These are phyloP conservation scores for Fragilaria crotonensis DNA, from an alignment of 108 stramenopile species.

Conservation along the genomic window DNA sequence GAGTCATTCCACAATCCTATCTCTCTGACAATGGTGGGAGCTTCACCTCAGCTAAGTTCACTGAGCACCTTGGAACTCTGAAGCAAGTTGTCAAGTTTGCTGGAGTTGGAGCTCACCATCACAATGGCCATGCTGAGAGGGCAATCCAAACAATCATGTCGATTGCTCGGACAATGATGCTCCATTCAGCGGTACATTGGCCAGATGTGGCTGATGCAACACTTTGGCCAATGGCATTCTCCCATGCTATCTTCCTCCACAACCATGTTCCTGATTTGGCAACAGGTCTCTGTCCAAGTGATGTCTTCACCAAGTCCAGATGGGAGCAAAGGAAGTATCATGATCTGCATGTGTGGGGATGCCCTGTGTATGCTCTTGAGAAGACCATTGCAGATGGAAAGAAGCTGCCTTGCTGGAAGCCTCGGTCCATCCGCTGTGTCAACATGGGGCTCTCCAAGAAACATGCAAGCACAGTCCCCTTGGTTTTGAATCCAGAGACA, in stretches of 20 bases:
- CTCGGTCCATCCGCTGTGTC: background rate
- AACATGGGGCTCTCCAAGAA: conserved; percentile 4
- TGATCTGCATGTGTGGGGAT: conserved; percentile 10
- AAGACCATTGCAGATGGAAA: conserved; percentile 12
- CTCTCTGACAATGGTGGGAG: too few relatives aligned
- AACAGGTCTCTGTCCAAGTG: background rate
- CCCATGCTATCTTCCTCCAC: conserved; percentile 1
- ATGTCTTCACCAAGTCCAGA: conserved; percentile 4
- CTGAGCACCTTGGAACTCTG: too few relatives aligned
- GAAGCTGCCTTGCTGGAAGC: conserved; percentile 14
- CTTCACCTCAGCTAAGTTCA: too few relatives aligned
- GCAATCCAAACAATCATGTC: conserved; percentile 6
- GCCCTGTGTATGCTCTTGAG: conserved; percentile 14
- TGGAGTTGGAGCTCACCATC: too few relatives aligned
- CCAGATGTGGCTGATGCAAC: conserved; percentile 1
- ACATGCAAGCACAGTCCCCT: too few relatives aligned
- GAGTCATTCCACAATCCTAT: too few relatives aligned
- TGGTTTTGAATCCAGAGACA: too few relatives aligned
- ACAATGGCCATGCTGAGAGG: conserved; percentile 4
- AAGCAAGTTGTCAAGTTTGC: too few relatives aligned
- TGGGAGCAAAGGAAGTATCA: too few relatives aligned
- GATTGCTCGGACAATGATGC: too few relatives aligned
- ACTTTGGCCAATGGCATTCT: conserved; percentile 1
- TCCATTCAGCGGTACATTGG: too few relatives aligned
- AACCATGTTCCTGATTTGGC: background rate